phyloP scores from a whole-genome alignment of 1,284 basidiomycete species.

The Cutaneotrichosporon cyanovorans region DNA sequence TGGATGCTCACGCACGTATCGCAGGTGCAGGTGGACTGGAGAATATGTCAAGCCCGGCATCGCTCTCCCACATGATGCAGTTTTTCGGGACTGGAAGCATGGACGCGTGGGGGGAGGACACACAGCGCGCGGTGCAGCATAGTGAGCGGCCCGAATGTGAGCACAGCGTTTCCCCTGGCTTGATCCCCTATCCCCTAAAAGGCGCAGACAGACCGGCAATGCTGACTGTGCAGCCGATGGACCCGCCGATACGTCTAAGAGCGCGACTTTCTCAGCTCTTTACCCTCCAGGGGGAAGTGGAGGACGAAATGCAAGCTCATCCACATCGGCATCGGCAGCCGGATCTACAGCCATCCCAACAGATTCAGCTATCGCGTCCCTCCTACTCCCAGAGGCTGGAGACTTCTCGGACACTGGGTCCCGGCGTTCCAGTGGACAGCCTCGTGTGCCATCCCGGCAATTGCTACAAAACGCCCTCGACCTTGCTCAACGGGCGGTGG shows the following conservation, averaged over 20 bases:
- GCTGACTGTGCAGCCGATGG: conserved; percentile 1
- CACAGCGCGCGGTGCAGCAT: no score
- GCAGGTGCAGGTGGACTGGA: no score
- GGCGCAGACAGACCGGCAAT: neutral
- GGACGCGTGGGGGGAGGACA: no score
- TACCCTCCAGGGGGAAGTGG: neutral
- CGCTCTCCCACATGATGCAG: no score
- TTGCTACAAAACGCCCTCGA: conserved; percentile 44
- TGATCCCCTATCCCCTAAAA: no score
- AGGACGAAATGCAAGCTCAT: neutral
- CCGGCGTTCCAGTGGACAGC: conserved; percentile 12
- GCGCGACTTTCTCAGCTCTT: neutral
- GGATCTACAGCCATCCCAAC: neutral
- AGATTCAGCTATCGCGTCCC: conserved; percentile 12
- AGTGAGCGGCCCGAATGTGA: no score
- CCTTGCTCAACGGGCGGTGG: conserved; percentile 46
- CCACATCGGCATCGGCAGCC: neutral
- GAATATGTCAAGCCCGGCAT: no score
- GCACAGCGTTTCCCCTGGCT: no score
- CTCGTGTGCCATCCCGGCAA: conserved; percentile 39
- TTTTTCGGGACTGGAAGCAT: no score
- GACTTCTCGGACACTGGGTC: conserved; percentile 12
- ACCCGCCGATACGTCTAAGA: neutral
- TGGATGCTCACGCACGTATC: no score
- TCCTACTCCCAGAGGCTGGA: conserved; percentile 9